Evolutionary conservation across 148 eudicot species (phyloP).

Genomic region (Polygonum maritimum): DNA sequence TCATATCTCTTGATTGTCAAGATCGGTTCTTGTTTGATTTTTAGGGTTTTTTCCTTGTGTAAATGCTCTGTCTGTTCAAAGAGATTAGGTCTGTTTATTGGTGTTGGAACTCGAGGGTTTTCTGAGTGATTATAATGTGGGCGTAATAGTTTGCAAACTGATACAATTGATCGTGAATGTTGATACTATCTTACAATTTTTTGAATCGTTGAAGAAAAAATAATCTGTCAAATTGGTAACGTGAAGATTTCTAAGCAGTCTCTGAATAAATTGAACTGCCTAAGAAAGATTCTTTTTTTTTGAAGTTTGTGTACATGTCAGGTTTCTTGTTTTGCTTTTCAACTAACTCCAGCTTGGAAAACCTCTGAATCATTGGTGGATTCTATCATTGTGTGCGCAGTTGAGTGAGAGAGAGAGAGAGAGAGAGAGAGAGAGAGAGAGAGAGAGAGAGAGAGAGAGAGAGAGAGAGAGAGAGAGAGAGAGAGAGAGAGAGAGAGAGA

Average conservation of each 20-base stretch:
- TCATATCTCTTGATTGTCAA: background rate
- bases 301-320: conserved; percentile 1
- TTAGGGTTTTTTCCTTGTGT: background rate
- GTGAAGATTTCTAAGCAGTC: background rate
- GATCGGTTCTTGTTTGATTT: background rate
- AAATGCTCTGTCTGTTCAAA: background rate
- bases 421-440: conserved; percentile 8
- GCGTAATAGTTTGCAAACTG: background rate
- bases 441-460: conserved; percentile 7
- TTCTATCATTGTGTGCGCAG: background rate
- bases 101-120: background rate
- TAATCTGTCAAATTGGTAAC: background rate
- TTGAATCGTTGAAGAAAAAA: too few species aligned
- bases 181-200: background rate
- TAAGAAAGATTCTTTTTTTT: background rate
- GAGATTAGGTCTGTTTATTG: background rate
- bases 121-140: background rate
- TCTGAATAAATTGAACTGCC: background rate
- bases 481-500: conserved; percentile 8
- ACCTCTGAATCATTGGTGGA: background rate
- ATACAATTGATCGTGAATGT: background rate
- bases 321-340: background rate
- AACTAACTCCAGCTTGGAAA: background rate
- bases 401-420: conserved; percentile 2
- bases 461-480: conserved; percentile 7